Base-by-base conservation (phyloP, 108 stramenopile species). In the Pseudonitzschia pungens region DNA sequence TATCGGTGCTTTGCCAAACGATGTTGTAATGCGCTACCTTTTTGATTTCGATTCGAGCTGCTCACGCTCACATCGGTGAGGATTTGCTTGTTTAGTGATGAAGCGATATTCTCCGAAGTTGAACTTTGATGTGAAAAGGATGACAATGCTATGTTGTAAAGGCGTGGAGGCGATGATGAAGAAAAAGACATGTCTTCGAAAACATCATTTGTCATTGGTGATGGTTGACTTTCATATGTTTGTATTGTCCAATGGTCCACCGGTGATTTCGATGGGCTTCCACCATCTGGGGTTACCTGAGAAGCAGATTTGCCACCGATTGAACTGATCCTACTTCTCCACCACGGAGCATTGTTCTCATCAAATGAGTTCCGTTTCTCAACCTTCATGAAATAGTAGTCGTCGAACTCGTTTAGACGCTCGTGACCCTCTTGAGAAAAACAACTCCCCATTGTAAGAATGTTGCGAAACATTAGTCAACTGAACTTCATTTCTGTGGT, bases 1-100 rank as follows among this genome's bases (percentile, higher is more conserved):
- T 65, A 40, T 4, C 66, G 69, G 57, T 78, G 65, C 40, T 63
- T 72, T 20, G 65, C 71, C 50, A 78, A 72, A 29, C 77, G 77
- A 9, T 72, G 58, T 72, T 65, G 63, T 43, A 78, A 44, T n/a
- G 77, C 77, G 2, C 48, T 55, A 21, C 75, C 75, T 40, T 76
- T 60, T 7, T 68, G 40, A 36, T 76, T 76, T 16, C 60, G 68
- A 28, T 69, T 36, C 75, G 60, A 68, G 1, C 66, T 42, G 18
- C 66, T 55, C 9, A 9, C n/a, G 11, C 28, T 10, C 31, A 24
- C 28, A 27, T 15, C 10, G 0, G 8, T 26, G 14, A 40, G 29
- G 11, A 21, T 62, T 33, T 62, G 12, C 5, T 62, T 14, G 14
- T n/a, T 62, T 31, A 3, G 60, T 62, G 8, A n/a, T n/a, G 60